Evolutionary conservation across 1,284 basidiomycete genomes (phyloP), one percentile per base, ranked within the genome.

Genomic region (Trametes sp.): DNA sequence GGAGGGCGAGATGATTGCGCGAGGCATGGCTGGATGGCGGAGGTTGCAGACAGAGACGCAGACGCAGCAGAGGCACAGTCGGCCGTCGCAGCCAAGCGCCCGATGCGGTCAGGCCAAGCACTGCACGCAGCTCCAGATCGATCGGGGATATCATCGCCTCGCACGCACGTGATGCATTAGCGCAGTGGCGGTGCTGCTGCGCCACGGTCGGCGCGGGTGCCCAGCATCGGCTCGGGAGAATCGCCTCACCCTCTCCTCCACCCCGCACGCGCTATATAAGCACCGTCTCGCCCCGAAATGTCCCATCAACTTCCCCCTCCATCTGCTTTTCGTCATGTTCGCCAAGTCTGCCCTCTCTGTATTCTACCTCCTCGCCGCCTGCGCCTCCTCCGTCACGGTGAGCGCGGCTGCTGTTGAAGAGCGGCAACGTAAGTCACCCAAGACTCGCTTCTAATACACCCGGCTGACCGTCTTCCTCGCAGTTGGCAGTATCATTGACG

Each of bases 1-100:
- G 16, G 94, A 96, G 33, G 94, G 94, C 10, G 94, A 89, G 76
- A 97, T 93, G 78, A 96, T 95, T 21, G 93, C 89, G 73, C 86
- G 85, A 69, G 89, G 91, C 94, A 95, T 95, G 62, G 65, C 42
- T 24, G 31, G 44, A 41, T 41, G 38, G 38, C 13, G 38, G n/a
- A 41, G 10, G 29, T 13, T 19, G 29, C 33, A 21, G 44, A 19
- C 29, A 42, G n/a, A 21, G 31, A 23, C 31, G 51, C 36, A n/a
- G 38, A 19, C 41, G 24, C 45, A 46, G 45, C 5, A 29, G 7
- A 26, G 45, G 23, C 14, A 13, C n/a, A n/a, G n/a, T n/a, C n/a
- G n/a, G n/a, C n/a, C n/a, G n/a, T n/a, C n/a, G 6, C 6, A 24
- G 23, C 45, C 21, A 23, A 21, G 41, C 46, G 31, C 49, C 19